Conservation (phyloP, 257 asterid species). For the Ophiorrhiza pumila region DNA sequence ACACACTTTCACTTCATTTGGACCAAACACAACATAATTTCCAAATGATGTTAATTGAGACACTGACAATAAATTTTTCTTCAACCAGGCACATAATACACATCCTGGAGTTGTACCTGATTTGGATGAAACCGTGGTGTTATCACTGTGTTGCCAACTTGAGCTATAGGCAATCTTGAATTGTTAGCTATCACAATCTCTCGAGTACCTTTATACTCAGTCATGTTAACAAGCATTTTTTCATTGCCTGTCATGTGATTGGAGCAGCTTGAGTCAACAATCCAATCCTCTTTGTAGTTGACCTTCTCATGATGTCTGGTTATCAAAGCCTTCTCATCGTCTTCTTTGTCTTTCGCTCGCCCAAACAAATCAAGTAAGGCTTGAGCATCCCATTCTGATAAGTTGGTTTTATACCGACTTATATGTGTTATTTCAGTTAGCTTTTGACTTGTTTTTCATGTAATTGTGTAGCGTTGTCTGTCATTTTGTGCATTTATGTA, state of each 20-base stretch:
- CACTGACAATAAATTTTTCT: not conserved
- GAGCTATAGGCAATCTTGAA: not conserved
- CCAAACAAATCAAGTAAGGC: no score
- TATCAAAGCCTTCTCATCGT: no score
- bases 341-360: no score
- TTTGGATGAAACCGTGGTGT: no score
- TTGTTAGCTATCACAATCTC: not conserved
- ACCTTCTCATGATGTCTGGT: no score
- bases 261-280: not conserved
- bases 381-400: no score
- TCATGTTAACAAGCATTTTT: not conserved
- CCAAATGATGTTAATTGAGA: not conserved
- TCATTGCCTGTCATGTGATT: not conserved
- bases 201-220: not conserved
- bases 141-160: not conserved
- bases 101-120: not conserved
- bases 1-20: not conserved
- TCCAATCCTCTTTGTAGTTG: not conserved
- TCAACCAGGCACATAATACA: not conserved
- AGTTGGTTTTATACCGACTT: no score
- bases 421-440: no score
- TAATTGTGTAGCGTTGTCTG: no score
- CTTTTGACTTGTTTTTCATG: no score
- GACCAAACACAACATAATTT: conserved; percentile 3
- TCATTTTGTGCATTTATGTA: no score